Evolutionary conservation across 169 alveolate genomes (phyloP).

Genomic region (Cryptosporidium viatorum): DNA sequence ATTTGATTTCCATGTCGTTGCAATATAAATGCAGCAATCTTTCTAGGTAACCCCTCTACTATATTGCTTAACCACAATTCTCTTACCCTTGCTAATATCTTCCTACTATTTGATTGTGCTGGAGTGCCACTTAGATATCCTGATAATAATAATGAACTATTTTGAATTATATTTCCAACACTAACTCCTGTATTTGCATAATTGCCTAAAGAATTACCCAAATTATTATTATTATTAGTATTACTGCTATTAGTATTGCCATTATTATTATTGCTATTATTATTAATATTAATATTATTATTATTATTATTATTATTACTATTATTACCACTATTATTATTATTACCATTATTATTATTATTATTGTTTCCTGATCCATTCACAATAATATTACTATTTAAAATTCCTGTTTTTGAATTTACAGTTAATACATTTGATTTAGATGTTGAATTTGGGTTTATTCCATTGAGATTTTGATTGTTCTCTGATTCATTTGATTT

Average conservation of each 20-base stretch:
- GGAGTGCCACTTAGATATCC: constrained; percentile 73
- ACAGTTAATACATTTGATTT: neutral
- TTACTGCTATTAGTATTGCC: neutral
- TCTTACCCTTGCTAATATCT: constrained; percentile 71
- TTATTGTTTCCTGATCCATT: neutral
- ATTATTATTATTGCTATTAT: neutral
- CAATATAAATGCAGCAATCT: constrained; percentile 64
- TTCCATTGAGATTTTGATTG: neutral
- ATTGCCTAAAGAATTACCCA: constrained; percentile 14
- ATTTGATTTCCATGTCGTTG: constrained; percentile 74
- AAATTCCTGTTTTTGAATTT: neutral
- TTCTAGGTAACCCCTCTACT: constrained; percentile 66
- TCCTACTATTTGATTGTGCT: constrained; percentile 69
- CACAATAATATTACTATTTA: constrained; percentile 12
- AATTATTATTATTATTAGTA: neutral
- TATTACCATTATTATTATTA: neutral
- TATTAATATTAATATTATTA: neutral
- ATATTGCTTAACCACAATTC: constrained; percentile 69
- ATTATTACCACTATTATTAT: neutral
- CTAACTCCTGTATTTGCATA: constrained; percentile 24
- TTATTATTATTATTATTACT: neutral
- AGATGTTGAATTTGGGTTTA: neutral
- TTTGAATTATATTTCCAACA: constrained; percentile 71
- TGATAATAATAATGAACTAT: constrained; percentile 55
- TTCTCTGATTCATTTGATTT: constrained; percentile 19